These are phyloP conservation scores for Aspergillus sclerotiicarbonarius DNA, from an alignment of 495 filamentous ascomycete species.

Conservation along the genomic window DNA sequence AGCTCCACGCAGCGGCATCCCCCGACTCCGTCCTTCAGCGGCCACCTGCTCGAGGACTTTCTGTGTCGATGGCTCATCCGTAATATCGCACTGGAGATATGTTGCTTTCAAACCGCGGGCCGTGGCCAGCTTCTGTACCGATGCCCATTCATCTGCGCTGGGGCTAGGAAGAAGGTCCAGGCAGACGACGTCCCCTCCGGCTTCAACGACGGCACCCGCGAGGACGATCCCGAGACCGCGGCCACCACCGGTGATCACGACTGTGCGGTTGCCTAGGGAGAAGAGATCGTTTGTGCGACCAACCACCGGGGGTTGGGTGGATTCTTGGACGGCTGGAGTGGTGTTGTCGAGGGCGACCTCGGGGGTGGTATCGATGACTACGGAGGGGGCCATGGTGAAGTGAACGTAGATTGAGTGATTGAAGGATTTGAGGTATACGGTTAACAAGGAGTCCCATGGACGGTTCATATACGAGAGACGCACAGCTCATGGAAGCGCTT, in stretches of 20 bases:
- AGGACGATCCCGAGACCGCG: constrained; percentile 64
- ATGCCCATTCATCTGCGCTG: constrained; percentile 34
- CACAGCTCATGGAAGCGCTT: neutral
- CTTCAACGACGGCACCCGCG: constrained; percentile 65
- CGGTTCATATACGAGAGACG: neutral
- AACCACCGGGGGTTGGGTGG: constrained; percentile 25
- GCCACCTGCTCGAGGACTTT: constrained; percentile 31
- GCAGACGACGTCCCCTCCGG: constrained; percentile 62
- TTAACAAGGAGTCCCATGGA: neutral
- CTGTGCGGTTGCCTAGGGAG: constrained; percentile 61
- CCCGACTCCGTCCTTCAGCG: constrained; percentile 47
- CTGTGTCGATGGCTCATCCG: constrained; percentile 46
- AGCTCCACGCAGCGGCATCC: constrained; percentile 62
- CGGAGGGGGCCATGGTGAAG: constrained; percentile 28
- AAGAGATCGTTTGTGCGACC: constrained; percentile 27
- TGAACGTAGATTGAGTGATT: neutral
- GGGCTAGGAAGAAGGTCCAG: constrained; percentile 59
- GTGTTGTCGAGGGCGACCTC: constrained; percentile 25
- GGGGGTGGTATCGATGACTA: constrained; percentile 24
- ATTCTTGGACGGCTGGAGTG: constrained; percentile 22
- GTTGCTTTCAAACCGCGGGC: constrained; percentile 40
- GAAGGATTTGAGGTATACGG: neutral
- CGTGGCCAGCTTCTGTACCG: constrained; percentile 50
- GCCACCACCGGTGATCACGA: constrained; percentile 68
- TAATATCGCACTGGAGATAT: constrained; percentile 57